Evolutionary conservation across 2,329 filamentous ascomycete species (phyloP).

Genomic region (Botrytis byssoidea): DNA sequence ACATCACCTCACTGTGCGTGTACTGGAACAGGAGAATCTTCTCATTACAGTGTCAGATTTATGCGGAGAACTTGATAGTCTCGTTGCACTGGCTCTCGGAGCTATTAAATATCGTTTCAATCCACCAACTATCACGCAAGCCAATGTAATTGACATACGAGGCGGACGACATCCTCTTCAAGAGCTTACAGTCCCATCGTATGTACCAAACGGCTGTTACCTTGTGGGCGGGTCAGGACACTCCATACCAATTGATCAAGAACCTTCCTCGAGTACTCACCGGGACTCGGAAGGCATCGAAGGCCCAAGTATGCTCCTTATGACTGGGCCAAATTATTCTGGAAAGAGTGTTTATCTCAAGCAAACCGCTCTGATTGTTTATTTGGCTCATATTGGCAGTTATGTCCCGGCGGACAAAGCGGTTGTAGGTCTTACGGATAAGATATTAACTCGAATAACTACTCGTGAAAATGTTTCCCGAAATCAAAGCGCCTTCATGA

Average conservation of each 20-base stretch:
- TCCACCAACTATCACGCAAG: slow-evolving; percentile 65
- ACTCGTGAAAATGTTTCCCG: slow-evolving; percentile 64
- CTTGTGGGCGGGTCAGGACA: slow-evolving; percentile 58
- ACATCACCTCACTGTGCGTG: slow-evolving; percentile 67
- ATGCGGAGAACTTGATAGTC: slow-evolving; percentile 82
- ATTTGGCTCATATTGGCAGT: slow-evolving; percentile 88
- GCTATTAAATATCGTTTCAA: slow-evolving; percentile 72
- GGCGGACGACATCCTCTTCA: slow-evolving; percentile 85
- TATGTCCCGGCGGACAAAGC: slow-evolving; percentile 82
- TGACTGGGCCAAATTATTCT: slow-evolving; percentile 95
- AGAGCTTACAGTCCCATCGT: slow-evolving; percentile 76
- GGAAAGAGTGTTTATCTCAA: slow-evolving; percentile 97
- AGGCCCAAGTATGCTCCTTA: slow-evolving; percentile 66
- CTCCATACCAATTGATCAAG: slow-evolving; percentile 25
- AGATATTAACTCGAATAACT: slow-evolving; percentile 82
- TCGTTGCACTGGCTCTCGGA: slow-evolving; percentile 76
- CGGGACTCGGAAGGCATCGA: slow-evolving; percentile 26
- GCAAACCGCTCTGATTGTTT: slow-evolving; percentile 86
- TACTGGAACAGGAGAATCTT: slow-evolving; percentile 66
- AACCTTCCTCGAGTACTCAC: neutral
- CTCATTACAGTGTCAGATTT: slow-evolving; percentile 71
- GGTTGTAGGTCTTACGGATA: slow-evolving; percentile 83
- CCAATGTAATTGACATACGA: slow-evolving; percentile 70
- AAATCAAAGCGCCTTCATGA: slow-evolving; percentile 63
- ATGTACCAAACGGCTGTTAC: slow-evolving; percentile 79